Evolutionary conservation across 805 yeast species (phyloP).

Genomic region (Wickerhamomyces alni): DNA sequence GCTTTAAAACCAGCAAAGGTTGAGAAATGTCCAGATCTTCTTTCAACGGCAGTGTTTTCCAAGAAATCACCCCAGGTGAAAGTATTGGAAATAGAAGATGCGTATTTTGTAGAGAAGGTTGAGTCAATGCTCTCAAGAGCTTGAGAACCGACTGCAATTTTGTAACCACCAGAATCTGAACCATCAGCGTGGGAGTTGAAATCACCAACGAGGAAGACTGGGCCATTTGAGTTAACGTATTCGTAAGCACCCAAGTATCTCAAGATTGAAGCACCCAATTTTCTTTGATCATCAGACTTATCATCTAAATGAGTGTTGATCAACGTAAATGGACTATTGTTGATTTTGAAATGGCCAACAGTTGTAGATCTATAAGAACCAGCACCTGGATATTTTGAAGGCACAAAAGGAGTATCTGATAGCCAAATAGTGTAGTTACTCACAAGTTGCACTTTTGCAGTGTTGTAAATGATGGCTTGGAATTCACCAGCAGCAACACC

Average conservation of each 20-base stretch:
- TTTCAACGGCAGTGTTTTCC: conserved; percentile 17
- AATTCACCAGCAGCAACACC: conserved; percentile 36
- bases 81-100: conserved; percentile 6
- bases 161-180: conserved; percentile 7
- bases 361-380: conserved; percentile 36
- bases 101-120: conserved; percentile 16
- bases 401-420: conserved; percentile 32
- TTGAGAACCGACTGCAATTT: conserved; percentile 4
- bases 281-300: conserved; percentile 26
- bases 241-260: conserved; percentile 32
- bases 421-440: conserved; percentile 38
- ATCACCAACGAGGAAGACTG: conserved; percentile 38
- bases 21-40: conserved; percentile 28
- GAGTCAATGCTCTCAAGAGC: conserved; percentile 14
- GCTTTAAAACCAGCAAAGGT: conserved; percentile 37
- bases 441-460: conserved; percentile 24
- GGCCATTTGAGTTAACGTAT: conserved; percentile 24
- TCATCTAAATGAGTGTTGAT: conserved; percentile 40
- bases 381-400: conserved; percentile 35
- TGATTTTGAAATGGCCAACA: conserved; percentile 24
- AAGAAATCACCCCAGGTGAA: conserved; percentile 26
- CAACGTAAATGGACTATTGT: conserved; percentile 23
- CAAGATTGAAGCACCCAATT: conserved; percentile 10
- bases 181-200: conserved; percentile 29
- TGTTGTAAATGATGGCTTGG: conserved; percentile 35